Base-by-base conservation (phyloP, 2,329 filamentous ascomycete genomes). In the Stemphylium vesicarium region DNA sequence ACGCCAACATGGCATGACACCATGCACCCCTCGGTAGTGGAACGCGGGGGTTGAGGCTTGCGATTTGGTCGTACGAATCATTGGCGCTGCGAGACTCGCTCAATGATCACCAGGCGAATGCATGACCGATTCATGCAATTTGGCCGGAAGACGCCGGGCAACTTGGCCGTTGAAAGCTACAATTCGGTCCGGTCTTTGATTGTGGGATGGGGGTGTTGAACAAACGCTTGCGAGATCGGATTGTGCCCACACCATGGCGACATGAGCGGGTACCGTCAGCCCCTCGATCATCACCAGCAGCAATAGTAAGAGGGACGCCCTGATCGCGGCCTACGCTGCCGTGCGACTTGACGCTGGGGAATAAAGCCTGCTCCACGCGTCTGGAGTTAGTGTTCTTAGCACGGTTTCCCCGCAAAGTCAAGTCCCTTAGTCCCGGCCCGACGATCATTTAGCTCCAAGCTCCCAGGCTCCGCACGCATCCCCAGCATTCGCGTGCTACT, bases 341-440 rank as follows among this genome's bases (percentile, higher is more conserved):
- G 50, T 44, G 40, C 47, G 16, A 57, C 35, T 57, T 62, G 58
- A 64, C 56, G 56, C 62, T 51, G 57, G 60, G 59, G 20, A 62
- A 63, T 62, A 65, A 54, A 22, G 48, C 37, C 42, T 47, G 47
- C 32, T 29, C 38, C 36, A 32, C 43, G 29, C 37, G 37, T 55
- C 59, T 37, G 38, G 51, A 31, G 22, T 31, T 55, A 43, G 56
- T 38, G 51, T 60, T 44, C 49, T 55, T 60, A 60, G 63, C 53
- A 62, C 50, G 45, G 42, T 71, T 71, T 70, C 70, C 70, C 70
- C 70, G 69, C 70, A 72, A 69, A 62, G 40, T 56, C 56, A 49
- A 60, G 56, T 42, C 53, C 60, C 53, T 57, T 57, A 54, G 53
- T 57, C 55, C 57, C 55, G 62, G 62, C 29, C 56, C 56, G 65